phyloP scores from a whole-genome alignment of 23 red algal genomes.

The Gracilaria vermiculophylla region DNA sequence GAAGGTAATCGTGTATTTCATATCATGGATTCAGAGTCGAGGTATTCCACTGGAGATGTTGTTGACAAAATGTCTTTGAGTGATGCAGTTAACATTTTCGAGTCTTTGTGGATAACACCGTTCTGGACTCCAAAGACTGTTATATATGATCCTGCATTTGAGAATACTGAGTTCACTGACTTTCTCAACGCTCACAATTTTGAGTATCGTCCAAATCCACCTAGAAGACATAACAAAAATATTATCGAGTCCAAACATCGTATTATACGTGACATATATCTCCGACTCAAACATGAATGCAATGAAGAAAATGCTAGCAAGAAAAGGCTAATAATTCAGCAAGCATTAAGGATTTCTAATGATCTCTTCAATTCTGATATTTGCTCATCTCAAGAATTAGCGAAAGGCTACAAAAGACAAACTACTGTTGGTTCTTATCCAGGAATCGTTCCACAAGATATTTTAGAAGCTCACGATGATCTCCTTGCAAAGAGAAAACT shows the following conservation, averaged over 20 bases:
- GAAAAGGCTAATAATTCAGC: not conserved
- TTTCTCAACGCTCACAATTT: not conserved
- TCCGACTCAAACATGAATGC: not conserved
- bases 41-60: not conserved
- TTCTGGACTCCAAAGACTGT: constrained; percentile 38
- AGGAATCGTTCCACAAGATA: not conserved
- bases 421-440: not conserved
- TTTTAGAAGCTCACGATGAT: not conserved
- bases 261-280: constrained; percentile 42
- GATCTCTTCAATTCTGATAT: constrained; percentile 38
- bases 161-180: not conserved
- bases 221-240: constrained; percentile 59
- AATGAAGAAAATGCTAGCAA: too few relatives aligned
- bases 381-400: constrained; percentile 7
- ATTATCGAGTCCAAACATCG: constrained; percentile 49
- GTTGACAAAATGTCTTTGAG: constrained; percentile 5
- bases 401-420: constrained; percentile 5
- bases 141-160: constrained; percentile 28
- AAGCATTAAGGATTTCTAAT: not conserved
- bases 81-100: not conserved
- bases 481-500: constrained; percentile 25
- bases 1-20: not conserved
- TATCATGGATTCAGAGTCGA: not conserved
- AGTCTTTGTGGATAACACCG: not conserved
- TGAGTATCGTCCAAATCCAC: constrained; percentile 6